A percentile compares a stretch with the other conserved stretches of the same genome.
Conservation (phyloP, 2,329 filamentous ascomycete species). For the Elsinoe ampelina region DNA sequence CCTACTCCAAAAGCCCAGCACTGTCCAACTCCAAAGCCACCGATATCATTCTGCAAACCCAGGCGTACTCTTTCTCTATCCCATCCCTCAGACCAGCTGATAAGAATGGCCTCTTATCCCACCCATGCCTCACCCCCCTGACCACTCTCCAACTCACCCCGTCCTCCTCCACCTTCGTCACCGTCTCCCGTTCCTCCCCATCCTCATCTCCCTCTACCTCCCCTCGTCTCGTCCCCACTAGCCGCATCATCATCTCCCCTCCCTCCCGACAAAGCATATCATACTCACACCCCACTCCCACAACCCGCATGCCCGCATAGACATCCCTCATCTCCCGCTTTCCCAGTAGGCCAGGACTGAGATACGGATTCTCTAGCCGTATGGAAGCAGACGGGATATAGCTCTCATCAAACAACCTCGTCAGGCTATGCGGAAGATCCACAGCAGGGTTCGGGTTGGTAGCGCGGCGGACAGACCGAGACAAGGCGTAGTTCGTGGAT, state of each 20-base stretch:
- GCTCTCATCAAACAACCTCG: slow-evolving; percentile 44
- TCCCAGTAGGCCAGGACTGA: slow-evolving; percentile 49
- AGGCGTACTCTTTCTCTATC: slow-evolving; percentile 46
- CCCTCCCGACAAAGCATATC: slow-evolving; percentile 58
- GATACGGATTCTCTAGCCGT: slow-evolving; percentile 48
- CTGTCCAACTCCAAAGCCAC: too few species aligned
- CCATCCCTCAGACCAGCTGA: slow-evolving; percentile 38
- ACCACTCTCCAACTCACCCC: slow-evolving; percentile 51
- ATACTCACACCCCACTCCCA: slow-evolving; percentile 56
- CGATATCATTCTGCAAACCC: too few species aligned
- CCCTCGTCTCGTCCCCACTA: slow-evolving; percentile 30
- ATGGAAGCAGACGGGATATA: slow-evolving; percentile 37
- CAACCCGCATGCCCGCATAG: slow-evolving; percentile 45
- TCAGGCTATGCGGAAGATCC: slow-evolving; percentile 42
- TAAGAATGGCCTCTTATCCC: slow-evolving; percentile 59
- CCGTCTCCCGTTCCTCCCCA: slow-evolving; percentile 14
- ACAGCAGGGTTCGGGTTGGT: slow-evolving; percentile 46
- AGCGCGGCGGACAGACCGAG: slow-evolving; percentile 49
- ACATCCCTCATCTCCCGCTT: slow-evolving; percentile 45
- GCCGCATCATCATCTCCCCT: slow-evolving; percentile 50
- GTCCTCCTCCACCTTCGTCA: slow-evolving; percentile 30
- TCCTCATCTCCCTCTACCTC: slow-evolving; percentile 17
- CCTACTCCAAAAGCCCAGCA: too few species aligned
- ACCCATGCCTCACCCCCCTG: slow-evolving; percentile 51
- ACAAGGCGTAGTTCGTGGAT: slow-evolving; percentile 51